Evolutionary conservation across 2,329 filamentous ascomycete genomes (phyloP).

Genomic region (Xylariales sp.): DNA sequence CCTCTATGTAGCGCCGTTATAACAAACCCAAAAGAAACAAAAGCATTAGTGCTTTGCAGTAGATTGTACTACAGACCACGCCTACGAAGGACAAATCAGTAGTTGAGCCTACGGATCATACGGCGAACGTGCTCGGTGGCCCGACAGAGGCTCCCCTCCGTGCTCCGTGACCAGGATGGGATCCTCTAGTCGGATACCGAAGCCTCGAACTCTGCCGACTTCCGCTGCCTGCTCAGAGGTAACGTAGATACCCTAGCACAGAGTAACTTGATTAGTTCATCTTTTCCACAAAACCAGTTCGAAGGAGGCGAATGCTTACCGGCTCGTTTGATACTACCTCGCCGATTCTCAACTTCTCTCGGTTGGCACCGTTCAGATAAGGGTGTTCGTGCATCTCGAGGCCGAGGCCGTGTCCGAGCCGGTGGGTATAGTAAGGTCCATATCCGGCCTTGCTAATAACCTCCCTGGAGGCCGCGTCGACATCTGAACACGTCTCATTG

Average conservation of each 20-base stretch:
- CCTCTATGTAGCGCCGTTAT: too few species aligned
- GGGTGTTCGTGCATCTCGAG: constrained; percentile 24
- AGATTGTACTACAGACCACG: too few species aligned
- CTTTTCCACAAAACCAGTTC: too few species aligned
- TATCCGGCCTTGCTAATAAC: constrained; percentile 17
- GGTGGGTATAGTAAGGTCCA: constrained; percentile 21
- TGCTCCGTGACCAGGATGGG: constrained; percentile 21
- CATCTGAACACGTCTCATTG: constrained; percentile 21
- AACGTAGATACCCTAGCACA: constrained; percentile 23
- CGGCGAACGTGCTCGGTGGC: constrained; percentile 21
- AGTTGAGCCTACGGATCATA: constrained; percentile 19
- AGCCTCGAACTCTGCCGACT: constrained; percentile 17
- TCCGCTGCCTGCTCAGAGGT: constrained; percentile 20
- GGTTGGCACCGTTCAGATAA: constrained; percentile 24
- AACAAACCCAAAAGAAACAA: too few species aligned
- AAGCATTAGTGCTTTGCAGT: too few species aligned
- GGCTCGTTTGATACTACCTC: constrained; percentile 23
- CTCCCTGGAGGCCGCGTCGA: constrained; percentile 21
- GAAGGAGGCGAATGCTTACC: constrained; percentile 11
- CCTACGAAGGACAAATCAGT: too few species aligned
- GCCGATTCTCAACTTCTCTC: constrained; percentile 19
- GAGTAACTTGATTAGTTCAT: too few species aligned
- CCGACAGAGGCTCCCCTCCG: constrained; percentile 20
- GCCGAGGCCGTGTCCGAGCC: constrained; percentile 22
- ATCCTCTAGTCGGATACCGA: constrained; percentile 23